A percentile compares a stretch with the other conserved stretches of the same genome.
phyloP scores from a whole-genome alignment of 208 protist genomes.

The Trichomonas tenax region DNA sequence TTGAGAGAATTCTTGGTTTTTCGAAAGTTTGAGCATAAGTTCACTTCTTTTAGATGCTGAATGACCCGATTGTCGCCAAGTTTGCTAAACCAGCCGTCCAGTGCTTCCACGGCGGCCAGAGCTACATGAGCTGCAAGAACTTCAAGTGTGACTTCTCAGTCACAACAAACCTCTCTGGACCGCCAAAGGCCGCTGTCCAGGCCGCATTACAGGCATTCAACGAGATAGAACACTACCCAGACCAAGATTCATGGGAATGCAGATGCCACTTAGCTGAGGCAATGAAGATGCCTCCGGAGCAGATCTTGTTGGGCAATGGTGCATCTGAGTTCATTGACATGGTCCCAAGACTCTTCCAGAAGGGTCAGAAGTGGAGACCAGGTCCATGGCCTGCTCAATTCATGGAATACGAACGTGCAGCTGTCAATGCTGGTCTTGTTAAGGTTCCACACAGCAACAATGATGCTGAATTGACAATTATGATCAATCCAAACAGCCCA shows the following conservation, averaged over 20 bases:
- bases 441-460: neutral
- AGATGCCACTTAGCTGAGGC: neutral
- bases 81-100: neutral
- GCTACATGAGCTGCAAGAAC: neutral
- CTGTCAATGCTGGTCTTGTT: neutral
- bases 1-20: neutral
- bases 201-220: neutral
- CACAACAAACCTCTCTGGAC: neutral
- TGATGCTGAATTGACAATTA: neutral
- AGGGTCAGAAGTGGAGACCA: neutral
- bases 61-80: neutral
- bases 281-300: neutral
- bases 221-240: conserved; percentile 3
- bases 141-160: conserved; percentile 6
- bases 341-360: neutral
- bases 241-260: neutral
- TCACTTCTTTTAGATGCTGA: neutral
- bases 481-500: conserved; percentile 20
- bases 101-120: conserved; percentile 7
- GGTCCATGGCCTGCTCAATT: neutral
- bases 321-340: conserved; percentile 12
- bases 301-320: neutral
- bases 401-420: conserved; percentile 13
- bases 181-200: neutral
- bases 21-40: too few relatives aligned